Percentiles rank a stretch among this genome's conserved stretches.
These are phyloP conservation scores for Murraya paniculata DNA, from an alignment of 345 rosid species.

Conservation along the genomic window DNA sequence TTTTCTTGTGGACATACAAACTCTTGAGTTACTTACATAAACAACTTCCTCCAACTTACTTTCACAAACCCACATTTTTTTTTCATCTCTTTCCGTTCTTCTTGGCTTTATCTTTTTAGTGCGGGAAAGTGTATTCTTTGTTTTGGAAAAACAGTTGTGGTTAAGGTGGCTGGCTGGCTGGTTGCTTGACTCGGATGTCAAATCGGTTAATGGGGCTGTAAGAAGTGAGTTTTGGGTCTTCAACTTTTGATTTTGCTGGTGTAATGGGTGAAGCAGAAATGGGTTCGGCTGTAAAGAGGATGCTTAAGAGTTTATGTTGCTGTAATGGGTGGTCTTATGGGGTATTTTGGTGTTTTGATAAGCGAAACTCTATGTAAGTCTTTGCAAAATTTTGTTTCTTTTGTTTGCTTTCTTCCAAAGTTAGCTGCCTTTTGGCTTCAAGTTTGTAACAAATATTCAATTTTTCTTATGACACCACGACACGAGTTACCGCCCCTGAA, in stretches of 20 bases:
- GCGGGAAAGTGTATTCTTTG: not conserved
- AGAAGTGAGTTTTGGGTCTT: slow-evolving; percentile 17
- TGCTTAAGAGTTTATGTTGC: slow-evolving; percentile 60
- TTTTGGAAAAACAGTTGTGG: not conserved
- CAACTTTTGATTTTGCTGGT: slow-evolving; percentile 23
- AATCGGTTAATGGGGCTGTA: slow-evolving; percentile 19
- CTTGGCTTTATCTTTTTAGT: not conserved
- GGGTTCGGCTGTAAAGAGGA: slow-evolving; percentile 50
- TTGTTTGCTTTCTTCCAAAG: not conserved
- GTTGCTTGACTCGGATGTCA: not conserved
- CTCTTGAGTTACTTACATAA: not conserved
- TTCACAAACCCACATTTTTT: not conserved
- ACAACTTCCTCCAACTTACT: not conserved
- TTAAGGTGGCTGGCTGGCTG: not conserved
- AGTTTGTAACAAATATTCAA: not conserved
- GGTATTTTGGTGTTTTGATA: slow-evolving; percentile 75
- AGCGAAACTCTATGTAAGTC: slow-evolving; percentile 63
- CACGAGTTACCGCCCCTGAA: too few relatives aligned
- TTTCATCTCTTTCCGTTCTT: not conserved
- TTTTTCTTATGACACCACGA: not conserved
- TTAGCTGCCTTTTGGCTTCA: slow-evolving; percentile 4
- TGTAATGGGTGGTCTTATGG: slow-evolving; percentile 86
- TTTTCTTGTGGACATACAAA: not conserved
- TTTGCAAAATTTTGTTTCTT: not conserved
- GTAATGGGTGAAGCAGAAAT: slow-evolving; percentile 32